Evolutionary conservation across 73 alveolate genomes (phyloP).

Genomic region (Paramecium caudatum): DNA sequence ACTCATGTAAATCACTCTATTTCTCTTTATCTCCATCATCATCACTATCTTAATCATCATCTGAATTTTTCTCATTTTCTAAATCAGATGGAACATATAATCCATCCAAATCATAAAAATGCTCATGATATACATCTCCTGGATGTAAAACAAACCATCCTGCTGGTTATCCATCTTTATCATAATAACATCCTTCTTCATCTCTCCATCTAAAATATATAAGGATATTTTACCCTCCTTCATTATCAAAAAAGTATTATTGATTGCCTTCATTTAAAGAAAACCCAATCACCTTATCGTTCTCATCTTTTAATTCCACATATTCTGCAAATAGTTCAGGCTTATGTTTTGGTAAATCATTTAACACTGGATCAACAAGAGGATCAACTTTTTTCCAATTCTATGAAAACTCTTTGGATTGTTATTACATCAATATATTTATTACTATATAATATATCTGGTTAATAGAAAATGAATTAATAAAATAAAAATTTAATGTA

Average conservation of each 20-base stretch:
- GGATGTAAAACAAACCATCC: slow-evolving; percentile 69
- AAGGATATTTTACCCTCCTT: background rate
- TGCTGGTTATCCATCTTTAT: slow-evolving; percentile 65
- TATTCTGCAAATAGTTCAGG: slow-evolving; percentile 31
- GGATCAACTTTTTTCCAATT: slow-evolving; percentile 46
- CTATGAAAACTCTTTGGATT: background rate
- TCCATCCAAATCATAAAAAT: slow-evolving; percentile 60
- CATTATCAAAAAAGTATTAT: slow-evolving; percentile 22
- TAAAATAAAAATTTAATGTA: too few relatives aligned
- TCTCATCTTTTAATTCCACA: slow-evolving; percentile 46
- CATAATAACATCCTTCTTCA: slow-evolving; percentile 57
- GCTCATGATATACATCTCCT: slow-evolving; percentile 27
- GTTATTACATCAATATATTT: too few relatives aligned
- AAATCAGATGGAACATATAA: slow-evolving; percentile 1
- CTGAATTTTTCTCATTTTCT: background rate
- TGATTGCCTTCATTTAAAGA: background rate
- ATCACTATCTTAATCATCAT: background rate
- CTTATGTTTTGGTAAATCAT: slow-evolving; percentile 7
- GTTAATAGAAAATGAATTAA: too few relatives aligned
- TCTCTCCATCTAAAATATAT: slow-evolving; percentile 43
- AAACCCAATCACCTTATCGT: slow-evolving; percentile 34
- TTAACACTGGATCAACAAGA: slow-evolving; percentile 17
- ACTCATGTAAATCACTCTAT: background rate
- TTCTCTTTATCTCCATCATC: background rate
- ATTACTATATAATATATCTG: too few relatives aligned